These are phyloP conservation scores for Saccharomyces jurei DNA, from an alignment of 805 yeast species.

Conservation along the genomic window DNA sequence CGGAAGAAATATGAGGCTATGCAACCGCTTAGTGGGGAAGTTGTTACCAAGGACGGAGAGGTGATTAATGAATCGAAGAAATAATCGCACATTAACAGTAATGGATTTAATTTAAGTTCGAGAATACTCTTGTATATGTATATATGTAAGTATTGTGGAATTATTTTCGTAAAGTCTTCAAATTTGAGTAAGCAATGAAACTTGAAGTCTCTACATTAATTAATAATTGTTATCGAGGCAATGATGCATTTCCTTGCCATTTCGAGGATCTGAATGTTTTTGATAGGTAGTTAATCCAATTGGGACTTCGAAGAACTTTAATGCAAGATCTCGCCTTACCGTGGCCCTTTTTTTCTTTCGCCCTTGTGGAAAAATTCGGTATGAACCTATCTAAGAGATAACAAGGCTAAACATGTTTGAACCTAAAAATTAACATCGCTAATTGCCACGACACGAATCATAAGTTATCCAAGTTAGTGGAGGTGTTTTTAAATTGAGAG, in stretches of 20 bases:
- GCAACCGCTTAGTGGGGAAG: conserved; percentile 58
- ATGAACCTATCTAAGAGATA: not conserved
- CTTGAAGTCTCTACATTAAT: not conserved
- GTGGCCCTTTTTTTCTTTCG: not conserved
- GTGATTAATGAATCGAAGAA: conserved; percentile 1
- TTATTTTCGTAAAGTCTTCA: not conserved
- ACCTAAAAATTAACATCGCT: not conserved
- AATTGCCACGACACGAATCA: not conserved
- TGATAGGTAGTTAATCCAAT: not conserved
- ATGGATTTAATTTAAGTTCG: not conserved
- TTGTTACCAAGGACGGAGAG: conserved; percentile 36
- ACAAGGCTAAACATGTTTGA: not conserved
- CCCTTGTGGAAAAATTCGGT: not conserved
- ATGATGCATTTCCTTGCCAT: not conserved
- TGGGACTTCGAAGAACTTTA: not conserved
- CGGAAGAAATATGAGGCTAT: conserved; percentile 45
- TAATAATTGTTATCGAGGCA: not conserved
- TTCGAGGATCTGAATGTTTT: not conserved
- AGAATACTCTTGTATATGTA: not conserved
- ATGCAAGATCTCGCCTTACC: not conserved
- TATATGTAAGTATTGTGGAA: not conserved
- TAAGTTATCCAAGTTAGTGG: not conserved
- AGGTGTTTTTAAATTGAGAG: not conserved
- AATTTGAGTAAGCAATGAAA: not conserved
- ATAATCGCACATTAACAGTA: not conserved